Base-by-base conservation (phyloP, 2,329 filamentous ascomycete species). In the Chrysosporium keratinophilum region DNA sequence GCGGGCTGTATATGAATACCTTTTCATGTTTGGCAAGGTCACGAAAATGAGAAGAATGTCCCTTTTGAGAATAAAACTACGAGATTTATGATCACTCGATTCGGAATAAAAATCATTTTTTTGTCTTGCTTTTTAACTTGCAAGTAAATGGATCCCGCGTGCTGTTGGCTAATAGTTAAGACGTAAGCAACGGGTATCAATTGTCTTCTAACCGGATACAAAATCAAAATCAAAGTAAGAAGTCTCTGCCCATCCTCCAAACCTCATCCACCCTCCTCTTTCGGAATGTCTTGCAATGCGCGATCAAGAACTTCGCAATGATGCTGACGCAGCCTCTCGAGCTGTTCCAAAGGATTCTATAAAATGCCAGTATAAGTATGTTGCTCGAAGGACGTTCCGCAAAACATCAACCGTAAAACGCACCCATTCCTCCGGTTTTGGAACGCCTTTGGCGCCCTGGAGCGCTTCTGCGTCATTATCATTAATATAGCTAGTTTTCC, bases 341-440 rank as follows among this genome's bases (percentile, higher is more conserved):
- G 79, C 70, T 83, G 82, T 57, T 73, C 78, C 62, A 77, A 71
- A 56, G 86, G 86, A 70, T 90, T 84, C 84, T 88, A 68, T 74
- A 62, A 65, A 67, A 60, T 64, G 63, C 67, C 70, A 73, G 61
- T 71, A 72, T 71, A 71, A 71, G 70, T 71, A 71, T 48, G 67
- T 64, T 64, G 64, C 63, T 63, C 63, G 58, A 64, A 74, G 65
- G 63, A 74, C 61, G 60, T 69, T 65, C 62, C 70, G 65, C 67
- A 72, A 69, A 61, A 65, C 65, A 69, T 71, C 67, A 69, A 67
- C 65, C 67, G 71, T 71, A 65, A 75, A 77, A 88, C 88, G 85
- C 88, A 95, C 89, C 91, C 91, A 96, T 70, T 95, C 88, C 67
- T 81, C 79, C 78, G 95, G 90, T 69, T 81, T 77, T 58, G 90